Percentiles rank a stretch among this genome's conserved stretches.
Conservation (phyloP, 768 basidiomycete species). For the Lactarius vividus region DNA sequence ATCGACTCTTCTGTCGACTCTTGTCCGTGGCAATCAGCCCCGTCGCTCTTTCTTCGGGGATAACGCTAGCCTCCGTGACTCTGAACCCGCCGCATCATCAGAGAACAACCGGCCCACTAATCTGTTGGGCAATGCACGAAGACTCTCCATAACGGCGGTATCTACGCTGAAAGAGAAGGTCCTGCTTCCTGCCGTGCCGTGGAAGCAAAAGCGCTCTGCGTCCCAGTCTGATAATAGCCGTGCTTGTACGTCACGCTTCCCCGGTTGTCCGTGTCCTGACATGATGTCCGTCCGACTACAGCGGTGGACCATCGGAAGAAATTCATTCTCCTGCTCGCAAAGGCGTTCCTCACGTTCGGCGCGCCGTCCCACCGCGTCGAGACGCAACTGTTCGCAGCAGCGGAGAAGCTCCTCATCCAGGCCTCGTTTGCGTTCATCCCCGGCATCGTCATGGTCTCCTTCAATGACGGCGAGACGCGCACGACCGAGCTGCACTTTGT, state of each 20-base stretch:
- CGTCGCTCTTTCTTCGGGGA: constrained; percentile 21
- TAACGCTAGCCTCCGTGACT: background rate
- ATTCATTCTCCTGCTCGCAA: constrained; percentile 83
- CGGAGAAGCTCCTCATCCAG: constrained; percentile 71
- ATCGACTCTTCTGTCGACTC: constrained; percentile 20
- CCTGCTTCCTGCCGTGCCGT: constrained; percentile 12
- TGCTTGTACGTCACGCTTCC: constrained; percentile 4
- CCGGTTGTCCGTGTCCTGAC: background rate
- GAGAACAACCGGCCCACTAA: background rate
- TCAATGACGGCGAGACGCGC: constrained; percentile 69
- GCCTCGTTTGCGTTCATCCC: constrained; percentile 84
- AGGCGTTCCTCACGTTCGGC: constrained; percentile 86
- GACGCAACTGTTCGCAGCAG: constrained; percentile 79
- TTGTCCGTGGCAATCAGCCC: constrained; percentile 18
- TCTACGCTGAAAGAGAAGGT: constrained; percentile 16
- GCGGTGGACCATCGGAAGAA: constrained; percentile 40
- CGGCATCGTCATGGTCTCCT: constrained; percentile 74
- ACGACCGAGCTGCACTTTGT: constrained; percentile 84
- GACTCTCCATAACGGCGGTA: constrained; percentile 15
- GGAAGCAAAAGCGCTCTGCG: constrained; percentile 13
- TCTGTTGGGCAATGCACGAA: background rate
- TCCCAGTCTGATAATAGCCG: constrained; percentile 22
- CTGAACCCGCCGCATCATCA: background rate
- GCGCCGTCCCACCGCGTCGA: constrained; percentile 94
- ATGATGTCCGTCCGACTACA: background rate